Conservation (phyloP, 2,329 filamentous ascomycete genomes). For the Dactylonectria macrodidyma region DNA sequence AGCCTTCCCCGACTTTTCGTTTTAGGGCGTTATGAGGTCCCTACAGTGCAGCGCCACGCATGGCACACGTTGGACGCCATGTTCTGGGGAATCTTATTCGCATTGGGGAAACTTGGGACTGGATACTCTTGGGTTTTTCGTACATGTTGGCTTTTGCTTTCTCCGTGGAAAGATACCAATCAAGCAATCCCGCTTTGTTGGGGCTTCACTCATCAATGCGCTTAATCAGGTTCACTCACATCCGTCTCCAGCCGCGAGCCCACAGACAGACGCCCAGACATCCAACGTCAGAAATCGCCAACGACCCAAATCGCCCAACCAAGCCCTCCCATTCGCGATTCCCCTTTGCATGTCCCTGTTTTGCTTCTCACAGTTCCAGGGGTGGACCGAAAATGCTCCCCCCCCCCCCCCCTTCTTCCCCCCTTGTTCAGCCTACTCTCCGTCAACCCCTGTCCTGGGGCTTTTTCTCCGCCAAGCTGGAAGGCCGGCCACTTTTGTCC, state of each 20-base stretch:
- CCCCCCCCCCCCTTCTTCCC: neutral
- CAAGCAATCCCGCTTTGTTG: neutral
- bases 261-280: neutral
- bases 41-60: slow-evolving; percentile 6
- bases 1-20: slow-evolving; percentile 13
- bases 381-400: neutral
- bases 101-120: no score
- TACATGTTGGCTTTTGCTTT: no score
- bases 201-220: neutral
- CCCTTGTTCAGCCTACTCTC: slow-evolving; percentile 4
- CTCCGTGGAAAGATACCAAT: neutral
- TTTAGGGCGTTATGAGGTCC: slow-evolving; percentile 11
- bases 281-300: neutral
- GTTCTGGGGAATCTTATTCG: neutral
- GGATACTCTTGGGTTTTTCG: no score
- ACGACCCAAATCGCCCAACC: neutral
- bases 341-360: neutral
- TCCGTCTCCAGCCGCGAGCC: neutral
- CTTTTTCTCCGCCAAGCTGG: neutral
- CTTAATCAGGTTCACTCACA: neutral
- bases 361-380: neutral
- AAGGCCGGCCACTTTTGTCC: neutral
- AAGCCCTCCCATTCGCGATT: slow-evolving; percentile 3
- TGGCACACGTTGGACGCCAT: slow-evolving; percentile 7
- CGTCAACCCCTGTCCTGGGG: slow-evolving; percentile 1